A percentile compares a stretch with the other conserved stretches of the same genome.
Conservation (phyloP, 805 yeast genomes). For the Blastobotrys terrestris region DNA sequence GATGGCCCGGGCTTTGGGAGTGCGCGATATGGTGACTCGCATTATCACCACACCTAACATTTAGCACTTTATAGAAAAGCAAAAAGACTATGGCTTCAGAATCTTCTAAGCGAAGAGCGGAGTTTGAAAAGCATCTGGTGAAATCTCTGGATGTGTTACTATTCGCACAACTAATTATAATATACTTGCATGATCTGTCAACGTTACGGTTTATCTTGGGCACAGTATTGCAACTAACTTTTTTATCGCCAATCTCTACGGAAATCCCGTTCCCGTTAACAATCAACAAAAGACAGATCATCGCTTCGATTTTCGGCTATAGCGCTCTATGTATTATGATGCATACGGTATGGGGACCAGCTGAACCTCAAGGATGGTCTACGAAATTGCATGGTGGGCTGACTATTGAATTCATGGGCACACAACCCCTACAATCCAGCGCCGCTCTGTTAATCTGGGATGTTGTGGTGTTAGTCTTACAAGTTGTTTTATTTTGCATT, state of each 20-base stretch:
- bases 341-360: conserved; percentile 13
- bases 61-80: neutral
- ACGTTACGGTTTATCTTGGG: conserved; percentile 17
- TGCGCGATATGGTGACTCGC: neutral
- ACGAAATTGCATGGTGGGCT: conserved; percentile 20
- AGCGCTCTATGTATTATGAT: conserved; percentile 10
- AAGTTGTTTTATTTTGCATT: conserved; percentile 14
- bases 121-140: conserved; percentile 17
- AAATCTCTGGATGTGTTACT: conserved; percentile 15
- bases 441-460: conserved; percentile 18
- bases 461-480: conserved; percentile 14
- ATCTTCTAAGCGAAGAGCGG: conserved; percentile 6
- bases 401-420: conserved; percentile 22
- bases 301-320: conserved; percentile 13
- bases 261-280: conserved; percentile 8
- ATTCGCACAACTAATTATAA: conserved; percentile 19
- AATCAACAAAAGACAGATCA: conserved; percentile 13
- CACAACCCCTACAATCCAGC: conserved; percentile 12
- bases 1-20: neutral
- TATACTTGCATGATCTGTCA: conserved; percentile 21
- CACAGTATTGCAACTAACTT: conserved; percentile 5
- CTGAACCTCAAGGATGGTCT: conserved; percentile 11
- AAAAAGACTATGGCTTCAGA: conserved; percentile 6
- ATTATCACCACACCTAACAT: neutral
- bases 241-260: conserved; percentile 3